Percentiles rank a stretch among this genome's conserved stretches.
These are phyloP conservation scores for Saccharomycopsis hybrid DNA, from an alignment of 1,139 yeast species.

Conservation along the genomic window DNA sequence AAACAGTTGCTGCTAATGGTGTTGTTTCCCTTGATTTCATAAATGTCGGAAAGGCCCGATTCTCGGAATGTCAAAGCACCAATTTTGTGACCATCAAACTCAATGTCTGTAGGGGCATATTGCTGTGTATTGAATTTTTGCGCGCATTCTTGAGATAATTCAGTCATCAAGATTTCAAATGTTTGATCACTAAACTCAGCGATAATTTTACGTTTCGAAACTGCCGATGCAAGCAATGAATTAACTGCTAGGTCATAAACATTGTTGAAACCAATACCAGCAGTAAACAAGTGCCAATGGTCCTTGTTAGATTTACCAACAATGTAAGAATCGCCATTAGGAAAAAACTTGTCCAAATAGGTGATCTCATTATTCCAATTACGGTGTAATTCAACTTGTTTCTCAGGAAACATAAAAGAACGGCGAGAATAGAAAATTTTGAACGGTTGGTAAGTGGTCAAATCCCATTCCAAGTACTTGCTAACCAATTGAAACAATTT, in stretches of 20 bases:
- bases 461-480: constrained; percentile 33
- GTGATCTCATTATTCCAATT: constrained; percentile 80
- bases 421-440: constrained; percentile 86
- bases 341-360: constrained; percentile 58
- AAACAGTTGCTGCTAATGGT: constrained; percentile 43
- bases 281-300: constrained; percentile 84
- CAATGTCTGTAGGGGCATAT: neutral
- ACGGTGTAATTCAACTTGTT: constrained; percentile 73
- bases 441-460: constrained; percentile 39
- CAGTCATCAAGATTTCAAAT: constrained; percentile 88
- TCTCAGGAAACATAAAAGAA: constrained; percentile 86
- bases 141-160: constrained; percentile 54
- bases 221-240: neutral
- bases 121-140: constrained; percentile 41
- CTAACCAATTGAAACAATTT: constrained; percentile 51
- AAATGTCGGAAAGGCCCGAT: constrained; percentile 57
- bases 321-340: constrained; percentile 59
- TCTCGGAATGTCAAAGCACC: constrained; percentile 63
- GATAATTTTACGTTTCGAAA: neutral
- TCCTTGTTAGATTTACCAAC: constrained; percentile 78
- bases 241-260: constrained; percentile 1
- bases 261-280: constrained; percentile 10
- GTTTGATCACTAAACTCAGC: constrained; percentile 53
- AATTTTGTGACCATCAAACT: constrained; percentile 59
- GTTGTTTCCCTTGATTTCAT: constrained; percentile 33